Conservation (phyloP, 345 rosid genomes). For the Eucalyptus melliodora region DNA sequence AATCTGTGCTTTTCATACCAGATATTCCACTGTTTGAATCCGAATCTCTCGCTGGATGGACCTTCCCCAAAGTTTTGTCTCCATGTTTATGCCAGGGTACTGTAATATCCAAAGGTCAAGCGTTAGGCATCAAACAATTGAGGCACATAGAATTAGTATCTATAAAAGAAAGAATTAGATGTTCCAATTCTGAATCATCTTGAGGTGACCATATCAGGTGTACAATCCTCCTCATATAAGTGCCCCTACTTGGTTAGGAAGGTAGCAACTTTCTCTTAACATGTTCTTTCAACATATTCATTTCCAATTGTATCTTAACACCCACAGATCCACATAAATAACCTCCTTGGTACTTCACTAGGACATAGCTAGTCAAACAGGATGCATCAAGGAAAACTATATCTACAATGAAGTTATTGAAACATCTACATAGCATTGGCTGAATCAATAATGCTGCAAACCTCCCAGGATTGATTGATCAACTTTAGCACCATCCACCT, state of each 20-base stretch:
- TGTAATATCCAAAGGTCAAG: background rate
- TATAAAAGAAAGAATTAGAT: background rate
- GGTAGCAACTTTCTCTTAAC: background rate
- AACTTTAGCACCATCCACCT: background rate
- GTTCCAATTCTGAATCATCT: background rate
- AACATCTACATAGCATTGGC: background rate
- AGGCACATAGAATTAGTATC: background rate
- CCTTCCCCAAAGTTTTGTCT: background rate
- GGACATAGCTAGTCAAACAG: background rate
- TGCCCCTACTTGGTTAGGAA: background rate
- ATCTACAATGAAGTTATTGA: background rate
- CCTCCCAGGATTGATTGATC: slow-evolving; percentile 8
- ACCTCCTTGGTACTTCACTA: background rate
- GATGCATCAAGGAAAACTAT: background rate
- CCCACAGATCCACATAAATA: background rate
- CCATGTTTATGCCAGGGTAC: background rate
- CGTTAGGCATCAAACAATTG: background rate
- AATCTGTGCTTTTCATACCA: background rate
- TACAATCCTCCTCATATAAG: background rate
- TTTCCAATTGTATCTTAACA: background rate
- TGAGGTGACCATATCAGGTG: background rate
- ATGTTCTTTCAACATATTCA: background rate
- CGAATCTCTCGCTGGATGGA: background rate
- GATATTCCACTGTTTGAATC: background rate
- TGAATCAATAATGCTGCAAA: background rate